Percentiles rank a stretch among this genome's conserved stretches.
phyloP scores from a whole-genome alignment of 2,329 filamentous ascomycete species.

The Tricladium varicosporioides region DNA sequence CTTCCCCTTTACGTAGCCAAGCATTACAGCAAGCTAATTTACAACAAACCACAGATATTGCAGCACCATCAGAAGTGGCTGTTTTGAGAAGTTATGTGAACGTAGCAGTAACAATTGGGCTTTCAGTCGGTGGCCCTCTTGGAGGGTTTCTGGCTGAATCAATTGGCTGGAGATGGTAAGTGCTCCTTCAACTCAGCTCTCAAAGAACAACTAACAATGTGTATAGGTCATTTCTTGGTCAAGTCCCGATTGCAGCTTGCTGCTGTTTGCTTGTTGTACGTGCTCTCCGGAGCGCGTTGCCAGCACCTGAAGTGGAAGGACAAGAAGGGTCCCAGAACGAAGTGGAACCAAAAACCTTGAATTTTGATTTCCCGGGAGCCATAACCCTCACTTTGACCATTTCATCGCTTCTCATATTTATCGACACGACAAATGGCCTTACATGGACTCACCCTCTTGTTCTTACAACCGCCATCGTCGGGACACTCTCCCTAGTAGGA shows the following conservation, averaged over 20 bases:
- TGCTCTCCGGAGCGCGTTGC: not conserved
- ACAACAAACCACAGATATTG: conserved; percentile 35
- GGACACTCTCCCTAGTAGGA: not conserved
- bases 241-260: conserved; percentile 44
- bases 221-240: conserved; percentile 49
- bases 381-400: conserved; percentile 19
- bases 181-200: not conserved
- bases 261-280: conserved; percentile 7
- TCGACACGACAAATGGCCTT: conserved; percentile 17
- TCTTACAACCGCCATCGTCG: not conserved
- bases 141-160: conserved; percentile 50
- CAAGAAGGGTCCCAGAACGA: not conserved
- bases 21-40: conserved; percentile 7
- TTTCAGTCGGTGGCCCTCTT: conserved; percentile 50
- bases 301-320: not conserved
- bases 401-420: conserved; percentile 19
- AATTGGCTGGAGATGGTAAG: conserved; percentile 53
- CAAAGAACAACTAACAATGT: not conserved
- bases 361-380: conserved; percentile 21
- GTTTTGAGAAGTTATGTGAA: conserved; percentile 52
- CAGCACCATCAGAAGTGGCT: conserved; percentile 49
- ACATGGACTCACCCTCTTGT: conserved; percentile 16
- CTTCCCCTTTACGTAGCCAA: not conserved
- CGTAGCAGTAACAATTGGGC: conserved; percentile 46
- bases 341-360: not conserved